Conservation (phyloP, 1,284 basidiomycete genomes). For the Fomitopsis betulina region DNA sequence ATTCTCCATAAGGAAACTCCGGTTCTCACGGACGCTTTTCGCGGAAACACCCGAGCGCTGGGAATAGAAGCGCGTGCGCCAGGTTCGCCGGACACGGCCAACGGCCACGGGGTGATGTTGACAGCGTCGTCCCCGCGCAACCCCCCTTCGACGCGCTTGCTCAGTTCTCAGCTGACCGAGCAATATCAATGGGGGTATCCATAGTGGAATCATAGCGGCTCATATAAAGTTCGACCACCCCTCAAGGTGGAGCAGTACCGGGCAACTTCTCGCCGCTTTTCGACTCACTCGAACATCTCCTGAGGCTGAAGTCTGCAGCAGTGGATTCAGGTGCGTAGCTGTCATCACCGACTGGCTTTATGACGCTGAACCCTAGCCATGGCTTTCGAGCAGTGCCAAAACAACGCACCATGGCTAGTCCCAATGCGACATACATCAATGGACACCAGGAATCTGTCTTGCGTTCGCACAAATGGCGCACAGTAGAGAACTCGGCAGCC, state of each 20-base stretch:
- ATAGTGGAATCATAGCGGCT: not conserved
- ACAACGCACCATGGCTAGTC: not conserved
- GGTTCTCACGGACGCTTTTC: not conserved
- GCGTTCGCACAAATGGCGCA: constrained; percentile 37
- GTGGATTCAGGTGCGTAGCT: no score
- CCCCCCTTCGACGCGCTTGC: no score
- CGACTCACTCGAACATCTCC: not conserved
- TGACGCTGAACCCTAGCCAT: no score
- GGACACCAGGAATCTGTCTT: constrained; percentile 30
- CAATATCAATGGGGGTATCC: not conserved
- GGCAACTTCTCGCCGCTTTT: not conserved
- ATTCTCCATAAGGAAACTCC: not conserved
- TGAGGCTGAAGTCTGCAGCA: not conserved
- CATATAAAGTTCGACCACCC: not conserved
- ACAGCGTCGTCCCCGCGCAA: no score
- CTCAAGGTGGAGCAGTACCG: no score
- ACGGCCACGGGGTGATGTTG: not conserved
- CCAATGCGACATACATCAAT: constrained; percentile 4
- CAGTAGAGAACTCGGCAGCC: constrained; percentile 37
- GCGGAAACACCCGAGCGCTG: not conserved
- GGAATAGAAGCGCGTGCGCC: no score
- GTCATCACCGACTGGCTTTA: no score
- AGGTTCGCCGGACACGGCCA: no score
- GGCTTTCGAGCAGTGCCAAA: not conserved
- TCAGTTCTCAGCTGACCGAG: not conserved